Evolutionary conservation across 768 basidiomycete genomes (phyloP).

Genomic region (Pleurotus djamor): DNA sequence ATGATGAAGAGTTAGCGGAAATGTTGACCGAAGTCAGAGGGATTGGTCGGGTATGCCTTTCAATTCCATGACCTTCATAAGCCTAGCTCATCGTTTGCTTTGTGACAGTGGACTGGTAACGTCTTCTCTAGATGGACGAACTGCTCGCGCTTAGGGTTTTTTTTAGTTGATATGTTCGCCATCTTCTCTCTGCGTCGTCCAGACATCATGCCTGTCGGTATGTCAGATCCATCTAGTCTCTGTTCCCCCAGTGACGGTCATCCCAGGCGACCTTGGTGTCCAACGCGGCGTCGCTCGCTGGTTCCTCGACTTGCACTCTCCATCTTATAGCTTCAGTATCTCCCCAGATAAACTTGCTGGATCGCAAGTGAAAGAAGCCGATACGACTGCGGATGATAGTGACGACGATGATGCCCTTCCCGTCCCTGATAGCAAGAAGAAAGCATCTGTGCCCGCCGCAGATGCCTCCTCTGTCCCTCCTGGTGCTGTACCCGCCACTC

Average conservation of each 20-base stretch:
- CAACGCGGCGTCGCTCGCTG: slow-evolving; percentile 72
- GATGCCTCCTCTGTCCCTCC: slow-evolving; percentile 34
- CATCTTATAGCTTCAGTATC: slow-evolving; percentile 42
- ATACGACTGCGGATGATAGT: slow-evolving; percentile 6
- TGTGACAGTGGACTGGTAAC: slow-evolving; percentile 58
- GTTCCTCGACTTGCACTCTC: slow-evolving; percentile 62
- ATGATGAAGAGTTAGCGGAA: slow-evolving; percentile 73
- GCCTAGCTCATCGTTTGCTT: too few species aligned
- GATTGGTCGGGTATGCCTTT: slow-evolving; percentile 60
- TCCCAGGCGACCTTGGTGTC: slow-evolving; percentile 77
- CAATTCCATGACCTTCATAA: too few species aligned
- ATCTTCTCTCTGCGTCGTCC: slow-evolving; percentile 86
- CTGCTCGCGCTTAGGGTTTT: slow-evolving; percentile 8
- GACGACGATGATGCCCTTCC: slow-evolving; percentile 31
- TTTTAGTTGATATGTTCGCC: slow-evolving; percentile 86
- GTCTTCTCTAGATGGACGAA: slow-evolving; percentile 5
- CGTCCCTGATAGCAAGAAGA: slow-evolving; percentile 14
- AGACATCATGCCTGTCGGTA: slow-evolving; percentile 66
- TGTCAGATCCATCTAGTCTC: slow-evolving; percentile 3
- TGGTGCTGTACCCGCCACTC: slow-evolving; percentile 17
- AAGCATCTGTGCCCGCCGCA: slow-evolving; percentile 12
- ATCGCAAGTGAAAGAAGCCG: slow-evolving; percentile 7
- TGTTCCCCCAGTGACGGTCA: slow-evolving; percentile 3
- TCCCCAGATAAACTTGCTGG: slow-evolving; percentile 47
- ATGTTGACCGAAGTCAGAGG: slow-evolving; percentile 79